These are phyloP conservation scores for Ophidiomyces ophidiicola DNA, from an alignment of 2,329 filamentous ascomycete species.

Conservation along the genomic window DNA sequence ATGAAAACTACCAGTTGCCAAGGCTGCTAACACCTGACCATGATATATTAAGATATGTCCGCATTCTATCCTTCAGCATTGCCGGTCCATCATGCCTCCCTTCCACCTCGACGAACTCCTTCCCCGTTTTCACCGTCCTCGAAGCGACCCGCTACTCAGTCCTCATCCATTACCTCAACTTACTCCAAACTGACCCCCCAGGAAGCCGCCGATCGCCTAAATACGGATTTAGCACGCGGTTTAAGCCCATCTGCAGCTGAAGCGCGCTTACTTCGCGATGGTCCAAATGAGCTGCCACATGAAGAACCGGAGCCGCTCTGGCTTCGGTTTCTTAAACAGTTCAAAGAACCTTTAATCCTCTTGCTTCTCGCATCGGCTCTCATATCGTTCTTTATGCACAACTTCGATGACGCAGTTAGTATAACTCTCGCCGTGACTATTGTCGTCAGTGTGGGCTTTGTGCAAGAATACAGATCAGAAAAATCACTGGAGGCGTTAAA, in stretches of 20 bases:
- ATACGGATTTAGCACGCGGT: constrained; percentile 72
- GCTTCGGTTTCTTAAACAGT: constrained; percentile 91
- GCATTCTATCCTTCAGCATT: constrained; percentile 47
- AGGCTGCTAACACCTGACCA: not conserved
- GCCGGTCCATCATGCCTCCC: constrained; percentile 43
- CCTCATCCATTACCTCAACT: constrained; percentile 31
- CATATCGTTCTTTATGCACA: constrained; percentile 81
- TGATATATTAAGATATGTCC: constrained; percentile 45
- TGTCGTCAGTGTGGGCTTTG: constrained; percentile 87
- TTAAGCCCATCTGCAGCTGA: constrained; percentile 71
- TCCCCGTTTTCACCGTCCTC: constrained; percentile 8
- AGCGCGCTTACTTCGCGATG: constrained; percentile 64
- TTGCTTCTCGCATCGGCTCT: constrained; percentile 80
- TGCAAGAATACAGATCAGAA: constrained; percentile 95
- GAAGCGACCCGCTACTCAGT: constrained; percentile 10
- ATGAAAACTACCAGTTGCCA: not conserved
- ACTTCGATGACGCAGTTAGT: constrained; percentile 87
- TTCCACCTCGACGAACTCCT: constrained; percentile 16
- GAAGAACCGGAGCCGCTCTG: constrained; percentile 89
- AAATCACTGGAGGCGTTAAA: constrained; percentile 93
- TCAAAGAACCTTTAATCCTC: constrained; percentile 88
- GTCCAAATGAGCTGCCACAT: constrained; percentile 87
- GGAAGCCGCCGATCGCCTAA: constrained; percentile 64
- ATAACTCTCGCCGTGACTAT: constrained; percentile 95
- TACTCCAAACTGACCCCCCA: constrained; percentile 59